Percentiles rank a stretch among this genome's conserved stretches.
Evolutionary conservation across 2,329 filamentous ascomycete species (phyloP).

Genomic region (Exophiala sp.): DNA sequence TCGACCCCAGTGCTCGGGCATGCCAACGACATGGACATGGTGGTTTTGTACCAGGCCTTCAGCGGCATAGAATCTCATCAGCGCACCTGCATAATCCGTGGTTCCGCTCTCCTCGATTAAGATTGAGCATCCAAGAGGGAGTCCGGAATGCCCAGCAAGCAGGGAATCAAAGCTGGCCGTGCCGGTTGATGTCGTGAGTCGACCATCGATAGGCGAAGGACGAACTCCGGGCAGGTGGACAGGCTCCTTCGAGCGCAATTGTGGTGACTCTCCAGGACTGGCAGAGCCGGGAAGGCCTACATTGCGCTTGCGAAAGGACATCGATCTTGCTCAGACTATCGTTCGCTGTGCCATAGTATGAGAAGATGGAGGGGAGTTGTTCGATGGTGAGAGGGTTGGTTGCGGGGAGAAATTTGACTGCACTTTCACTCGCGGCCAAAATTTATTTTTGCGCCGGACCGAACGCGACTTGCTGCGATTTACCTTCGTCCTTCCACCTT

Average conservation of each 20-base stretch:
- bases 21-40: conserved; percentile 77
- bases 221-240: conserved; percentile 56
- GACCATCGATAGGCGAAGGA: conserved; percentile 84
- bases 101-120: conserved; percentile 86
- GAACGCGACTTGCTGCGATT: not conserved
- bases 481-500: not conserved
- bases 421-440: not conserved
- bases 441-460: not conserved
- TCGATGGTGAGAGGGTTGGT: not conserved
- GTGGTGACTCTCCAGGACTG: conserved; percentile 32
- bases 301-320: conserved; percentile 69
- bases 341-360: not conserved
- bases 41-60: conserved; percentile 92
- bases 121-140: conserved; percentile 75
- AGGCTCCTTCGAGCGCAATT: conserved; percentile 26
- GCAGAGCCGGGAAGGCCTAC: conserved; percentile 50
- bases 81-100: conserved; percentile 83
- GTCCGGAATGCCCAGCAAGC: conserved; percentile 79
- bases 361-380: not conserved
- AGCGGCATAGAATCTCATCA: conserved; percentile 85
- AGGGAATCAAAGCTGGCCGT: conserved; percentile 80
- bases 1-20: conserved; percentile 74
- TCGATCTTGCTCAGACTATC: conserved; percentile 31
- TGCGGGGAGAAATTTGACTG: not conserved
- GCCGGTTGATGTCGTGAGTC: conserved; percentile 85